These are phyloP conservation scores for Hanseniaspora uvarum DNA, from an alignment of 1,139 yeast genomes.

Conservation along the genomic window DNA sequence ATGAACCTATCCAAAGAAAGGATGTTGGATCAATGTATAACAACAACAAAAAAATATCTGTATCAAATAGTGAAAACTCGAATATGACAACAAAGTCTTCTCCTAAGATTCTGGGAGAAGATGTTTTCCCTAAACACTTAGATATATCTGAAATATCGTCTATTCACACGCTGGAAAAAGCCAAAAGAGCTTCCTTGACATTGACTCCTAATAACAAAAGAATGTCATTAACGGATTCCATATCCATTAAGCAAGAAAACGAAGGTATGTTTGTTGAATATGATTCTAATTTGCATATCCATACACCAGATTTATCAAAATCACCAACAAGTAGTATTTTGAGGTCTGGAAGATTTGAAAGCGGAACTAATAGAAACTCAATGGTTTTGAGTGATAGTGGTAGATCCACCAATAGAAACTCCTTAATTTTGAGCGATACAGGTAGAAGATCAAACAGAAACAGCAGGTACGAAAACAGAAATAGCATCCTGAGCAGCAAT, in stretches of 20 bases:
- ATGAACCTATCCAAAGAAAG: constrained; percentile 10
- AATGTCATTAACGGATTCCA: constrained; percentile 31
- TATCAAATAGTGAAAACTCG: constrained; percentile 16
- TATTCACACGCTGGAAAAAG: constrained; percentile 53
- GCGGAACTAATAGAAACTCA: constrained; percentile 16
- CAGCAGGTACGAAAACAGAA: constrained; percentile 15
- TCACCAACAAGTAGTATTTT: constrained; percentile 45
- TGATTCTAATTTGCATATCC: constrained; percentile 25
- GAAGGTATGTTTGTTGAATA: constrained; percentile 36
- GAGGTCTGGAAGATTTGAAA: constrained; percentile 34
- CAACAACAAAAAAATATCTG: constrained; percentile 2
- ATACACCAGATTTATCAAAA: constrained; percentile 32
- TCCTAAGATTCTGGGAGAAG: constrained; percentile 42
- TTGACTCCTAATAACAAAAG: constrained; percentile 20
- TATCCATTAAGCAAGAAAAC: constrained; percentile 33
- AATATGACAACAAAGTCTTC: constrained; percentile 17
- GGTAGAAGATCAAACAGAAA: constrained; percentile 16
- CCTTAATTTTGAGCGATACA: constrained; percentile 13
- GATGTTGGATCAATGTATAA: constrained; percentile 18
- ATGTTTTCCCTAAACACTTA: constrained; percentile 59
- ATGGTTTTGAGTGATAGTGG: constrained; percentile 17
- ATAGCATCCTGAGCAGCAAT: constrained; percentile 7
- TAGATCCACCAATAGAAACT: constrained; percentile 15
- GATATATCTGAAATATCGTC: constrained; percentile 62
- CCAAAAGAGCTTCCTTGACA: constrained; percentile 51